These are phyloP conservation scores for Blastobotrys terrestris DNA, from an alignment of 805 yeast genomes.

Conservation along the genomic window DNA sequence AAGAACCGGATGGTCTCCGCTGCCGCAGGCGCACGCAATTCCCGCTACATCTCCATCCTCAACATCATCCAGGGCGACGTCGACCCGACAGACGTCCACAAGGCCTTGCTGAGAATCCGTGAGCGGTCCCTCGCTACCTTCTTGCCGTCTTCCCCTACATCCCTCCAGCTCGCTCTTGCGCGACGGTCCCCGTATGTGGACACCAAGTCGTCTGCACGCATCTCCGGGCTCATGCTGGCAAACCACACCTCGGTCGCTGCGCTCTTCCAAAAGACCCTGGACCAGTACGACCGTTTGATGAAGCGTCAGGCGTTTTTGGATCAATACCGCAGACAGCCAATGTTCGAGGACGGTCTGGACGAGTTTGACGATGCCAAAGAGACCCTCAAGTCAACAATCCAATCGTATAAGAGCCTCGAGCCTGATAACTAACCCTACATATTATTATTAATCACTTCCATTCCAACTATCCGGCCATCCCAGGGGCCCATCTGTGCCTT, in stretches of 20 bases:
- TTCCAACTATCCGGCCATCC: too few species aligned
- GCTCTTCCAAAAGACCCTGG: conserved; percentile 58
- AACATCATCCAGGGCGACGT: conserved; percentile 63
- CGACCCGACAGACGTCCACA: conserved; percentile 63
- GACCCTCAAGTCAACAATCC: conserved; percentile 69
- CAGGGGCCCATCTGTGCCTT: too few species aligned
- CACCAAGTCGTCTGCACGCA: conserved; percentile 39
- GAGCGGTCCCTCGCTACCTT: conserved; percentile 49
- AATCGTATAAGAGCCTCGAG: conserved; percentile 56
- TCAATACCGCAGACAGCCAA: conserved; percentile 49
- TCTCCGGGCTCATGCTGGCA: conserved; percentile 77
- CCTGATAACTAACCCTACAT: conserved; percentile 3
- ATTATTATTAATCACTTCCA: too few species aligned
- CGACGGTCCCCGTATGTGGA: conserved; percentile 56
- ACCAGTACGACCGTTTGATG: conserved; percentile 74
- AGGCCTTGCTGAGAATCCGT: conserved; percentile 35
- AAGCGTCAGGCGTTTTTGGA: conserved; percentile 79
- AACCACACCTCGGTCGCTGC: conserved; percentile 73
- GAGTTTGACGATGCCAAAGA: conserved; percentile 80
- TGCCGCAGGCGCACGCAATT: conserved; percentile 34
- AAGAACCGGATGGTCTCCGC: conserved; percentile 63
- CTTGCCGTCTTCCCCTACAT: conserved; percentile 80
- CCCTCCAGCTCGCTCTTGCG: conserved; percentile 73
- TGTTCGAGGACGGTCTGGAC: conserved; percentile 35
- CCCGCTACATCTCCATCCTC: conserved; percentile 60